A percentile compares a stretch with the other conserved stretches of the same genome.
Evolutionary conservation across 1,284 basidiomycete genomes (phyloP).

Genomic region (Papiliotrema terrestris): DNA sequence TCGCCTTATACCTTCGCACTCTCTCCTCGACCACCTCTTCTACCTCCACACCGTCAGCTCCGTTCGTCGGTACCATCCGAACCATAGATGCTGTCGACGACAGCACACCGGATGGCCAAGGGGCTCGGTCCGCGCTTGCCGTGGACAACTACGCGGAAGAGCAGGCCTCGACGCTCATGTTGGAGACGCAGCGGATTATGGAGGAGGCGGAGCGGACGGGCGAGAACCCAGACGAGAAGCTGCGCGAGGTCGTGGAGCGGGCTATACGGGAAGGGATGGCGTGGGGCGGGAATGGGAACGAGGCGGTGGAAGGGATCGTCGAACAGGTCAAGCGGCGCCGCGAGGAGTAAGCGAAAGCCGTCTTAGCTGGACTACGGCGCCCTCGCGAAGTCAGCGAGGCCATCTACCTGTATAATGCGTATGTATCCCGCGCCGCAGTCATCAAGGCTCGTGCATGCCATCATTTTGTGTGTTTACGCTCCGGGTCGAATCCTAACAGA

Average conservation of each 20-base stretch:
- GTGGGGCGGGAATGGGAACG: conserved; percentile 13
- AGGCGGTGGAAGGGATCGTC: conserved; percentile 3
- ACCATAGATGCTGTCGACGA: no score
- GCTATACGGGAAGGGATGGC: conserved; percentile 38
- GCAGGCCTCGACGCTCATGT: conserved; percentile 66
- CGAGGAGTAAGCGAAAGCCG: conserved; percentile 2
- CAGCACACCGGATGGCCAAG: not conserved
- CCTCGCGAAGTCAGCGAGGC: no score
- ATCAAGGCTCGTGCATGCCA: no score
- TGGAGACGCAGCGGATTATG: conserved; percentile 59
- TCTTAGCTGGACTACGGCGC: not conserved
- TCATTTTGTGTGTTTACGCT: no score
- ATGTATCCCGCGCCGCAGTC: not conserved
- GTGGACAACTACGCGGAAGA: conserved; percentile 65
- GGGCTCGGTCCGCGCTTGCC: conserved; percentile 57
- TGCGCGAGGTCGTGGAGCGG: conserved; percentile 41
- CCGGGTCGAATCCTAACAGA: not conserved
- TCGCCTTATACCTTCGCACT: conserved; percentile 65
- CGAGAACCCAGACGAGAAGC: conserved; percentile 38
- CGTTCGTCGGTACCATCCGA: not conserved
- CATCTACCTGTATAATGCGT: not conserved
- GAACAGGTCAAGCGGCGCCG: conserved; percentile 14
- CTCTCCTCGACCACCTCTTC: conserved; percentile 34
- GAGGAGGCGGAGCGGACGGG: conserved; percentile 40
- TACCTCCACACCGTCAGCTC: not conserved